A percentile compares a stretch with the other conserved stretches of the same genome.
Conservation (phyloP, 2,329 filamentous ascomycete genomes). For the Pseudocercospora vitis region DNA sequence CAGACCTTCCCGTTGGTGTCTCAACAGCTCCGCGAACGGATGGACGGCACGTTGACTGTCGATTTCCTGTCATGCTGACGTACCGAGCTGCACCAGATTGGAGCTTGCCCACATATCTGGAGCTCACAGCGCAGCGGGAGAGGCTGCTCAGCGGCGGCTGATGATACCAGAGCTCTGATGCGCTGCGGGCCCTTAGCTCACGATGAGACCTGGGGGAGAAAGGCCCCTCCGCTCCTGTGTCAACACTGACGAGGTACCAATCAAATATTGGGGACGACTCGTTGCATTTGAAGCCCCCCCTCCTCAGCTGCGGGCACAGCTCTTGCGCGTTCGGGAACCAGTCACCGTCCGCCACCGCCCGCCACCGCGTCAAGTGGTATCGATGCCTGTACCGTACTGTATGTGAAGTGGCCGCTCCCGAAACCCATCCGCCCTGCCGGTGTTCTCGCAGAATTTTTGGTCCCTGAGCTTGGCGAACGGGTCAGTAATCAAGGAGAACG, state of each 20-base stretch:
- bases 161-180: neutral
- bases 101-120: neutral
- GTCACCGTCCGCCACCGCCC: neutral
- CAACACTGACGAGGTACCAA: too few relatives aligned
- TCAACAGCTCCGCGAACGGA: neutral
- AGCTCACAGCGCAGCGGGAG: neutral
- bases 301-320: neutral
- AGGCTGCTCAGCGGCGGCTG: neutral
- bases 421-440: conserved; percentile 9
- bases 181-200: neutral
- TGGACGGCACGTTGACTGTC: conserved; percentile 4
- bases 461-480: neutral
- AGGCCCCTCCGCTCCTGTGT: neutral
- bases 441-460: neutral
- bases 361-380: neutral
- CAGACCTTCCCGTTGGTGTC: neutral
- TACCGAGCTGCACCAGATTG: neutral
- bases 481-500: neutral
- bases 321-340: neutral
- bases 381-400: neutral
- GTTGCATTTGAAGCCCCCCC: neutral
- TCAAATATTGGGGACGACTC: neutral
- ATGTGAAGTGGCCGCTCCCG: conserved; percentile 8
- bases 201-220: neutral
- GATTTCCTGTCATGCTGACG: conserved; percentile 8